Evolutionary conservation across 2,329 filamentous ascomycete species (phyloP).

Genomic region (Lecanoromycetidae sp.): DNA sequence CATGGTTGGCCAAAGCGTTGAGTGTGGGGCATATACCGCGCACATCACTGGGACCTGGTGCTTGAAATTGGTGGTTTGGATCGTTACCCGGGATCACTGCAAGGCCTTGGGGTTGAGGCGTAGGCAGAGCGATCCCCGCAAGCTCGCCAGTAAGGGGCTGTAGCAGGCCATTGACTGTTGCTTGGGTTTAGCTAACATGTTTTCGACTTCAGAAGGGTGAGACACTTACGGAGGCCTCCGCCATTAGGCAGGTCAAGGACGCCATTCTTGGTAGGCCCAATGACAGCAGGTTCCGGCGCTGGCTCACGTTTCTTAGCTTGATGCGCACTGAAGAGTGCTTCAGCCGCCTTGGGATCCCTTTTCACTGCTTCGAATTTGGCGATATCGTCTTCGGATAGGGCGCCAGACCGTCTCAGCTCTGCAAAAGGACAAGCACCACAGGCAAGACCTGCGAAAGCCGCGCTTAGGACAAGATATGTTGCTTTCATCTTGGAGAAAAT

Average conservation of each 20-base stretch:
- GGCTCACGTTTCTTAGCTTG: conserved; percentile 4
- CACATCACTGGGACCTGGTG: conserved; percentile 17
- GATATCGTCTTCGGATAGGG: conserved; percentile 1
- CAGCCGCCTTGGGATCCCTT: neutral
- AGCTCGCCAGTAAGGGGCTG: conserved; percentile 21
- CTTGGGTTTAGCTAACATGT: neutral
- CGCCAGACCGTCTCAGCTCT: neutral
- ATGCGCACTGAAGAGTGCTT: conserved; percentile 1
- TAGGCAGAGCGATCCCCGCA: conserved; percentile 19
- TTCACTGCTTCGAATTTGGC: conserved; percentile 2
- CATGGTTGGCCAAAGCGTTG: conserved; percentile 24
- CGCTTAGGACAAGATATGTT: neutral
- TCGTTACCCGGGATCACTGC: conserved; percentile 20
- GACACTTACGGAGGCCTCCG: conserved; percentile 9
- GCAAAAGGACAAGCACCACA: neutral
- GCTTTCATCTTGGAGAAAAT: neutral
- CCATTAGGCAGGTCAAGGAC: conserved; percentile 7
- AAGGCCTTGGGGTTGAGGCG: conserved; percentile 18
- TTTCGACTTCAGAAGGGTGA: neutral
- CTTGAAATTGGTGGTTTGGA: conserved; percentile 19
- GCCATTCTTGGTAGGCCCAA: neutral
- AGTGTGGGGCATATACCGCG: conserved; percentile 22
- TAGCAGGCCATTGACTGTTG: conserved; percentile 19
- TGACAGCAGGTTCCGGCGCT: neutral
- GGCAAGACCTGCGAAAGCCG: neutral